Evolutionary conservation across 2,329 filamentous ascomycete genomes (phyloP).

Genomic region (Zalaria obscura): DNA sequence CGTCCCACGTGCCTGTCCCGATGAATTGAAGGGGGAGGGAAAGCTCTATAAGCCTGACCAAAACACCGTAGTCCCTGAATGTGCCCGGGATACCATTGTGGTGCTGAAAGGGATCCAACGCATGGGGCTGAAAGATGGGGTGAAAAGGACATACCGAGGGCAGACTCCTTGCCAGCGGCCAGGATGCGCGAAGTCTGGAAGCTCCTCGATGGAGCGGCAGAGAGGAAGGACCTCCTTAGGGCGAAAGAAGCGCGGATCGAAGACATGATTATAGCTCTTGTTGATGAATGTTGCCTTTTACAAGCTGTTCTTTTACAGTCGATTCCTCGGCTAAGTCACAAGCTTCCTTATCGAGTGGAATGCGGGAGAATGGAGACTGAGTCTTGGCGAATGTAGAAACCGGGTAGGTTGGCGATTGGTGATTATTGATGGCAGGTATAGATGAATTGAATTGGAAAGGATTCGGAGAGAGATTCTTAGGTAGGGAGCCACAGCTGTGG

Average conservation of each 20-base stretch:
- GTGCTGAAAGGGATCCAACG: not conserved
- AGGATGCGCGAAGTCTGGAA: conserved; percentile 24
- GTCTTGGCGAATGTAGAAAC: not conserved
- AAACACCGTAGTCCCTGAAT: too few species aligned
- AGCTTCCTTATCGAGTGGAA: conserved; percentile 2
- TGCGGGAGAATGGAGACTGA: not conserved
- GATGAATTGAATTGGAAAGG: not conserved
- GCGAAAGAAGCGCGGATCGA: conserved; percentile 11
- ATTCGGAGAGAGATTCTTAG: not conserved
- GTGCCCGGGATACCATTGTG: too few species aligned
- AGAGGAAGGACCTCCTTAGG: conserved; percentile 15
- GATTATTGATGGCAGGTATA: not conserved
- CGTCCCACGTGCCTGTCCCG: too few species aligned
- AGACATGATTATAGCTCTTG: conserved; percentile 8
- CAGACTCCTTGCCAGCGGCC: conserved; percentile 28
- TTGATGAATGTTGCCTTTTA: not conserved
- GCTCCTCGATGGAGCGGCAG: conserved; percentile 10
- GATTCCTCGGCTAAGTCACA: too few species aligned
- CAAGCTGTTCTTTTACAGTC: not conserved
- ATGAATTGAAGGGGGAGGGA: too few species aligned
- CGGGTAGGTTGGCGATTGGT: not conserved
- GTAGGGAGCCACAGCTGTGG: not conserved
- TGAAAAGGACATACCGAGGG: conserved; percentile 23
- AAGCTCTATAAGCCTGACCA: too few species aligned
- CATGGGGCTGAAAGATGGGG: not conserved